Evolutionary conservation across 805 yeast species (phyloP), one percentile per base, ranked within the genome.

Genomic region (Yarrowia bubula): DNA sequence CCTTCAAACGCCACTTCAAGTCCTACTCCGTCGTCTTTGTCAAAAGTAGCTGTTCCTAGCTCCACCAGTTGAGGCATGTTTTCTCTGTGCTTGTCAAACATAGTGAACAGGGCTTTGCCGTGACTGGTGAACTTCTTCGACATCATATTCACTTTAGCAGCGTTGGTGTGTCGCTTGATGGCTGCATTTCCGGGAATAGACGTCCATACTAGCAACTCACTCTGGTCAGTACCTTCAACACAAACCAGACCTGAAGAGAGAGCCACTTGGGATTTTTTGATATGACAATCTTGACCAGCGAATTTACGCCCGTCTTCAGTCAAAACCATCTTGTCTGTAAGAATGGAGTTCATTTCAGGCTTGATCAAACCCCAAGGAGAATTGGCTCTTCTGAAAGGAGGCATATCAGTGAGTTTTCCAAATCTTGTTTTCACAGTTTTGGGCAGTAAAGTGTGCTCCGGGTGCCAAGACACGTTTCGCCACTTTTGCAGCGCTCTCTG

Each of bases 1-100:
- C 64, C 64, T 33, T 43, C 50, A 18, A 58, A 43, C 2, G 51
- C 64, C 11, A 58, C 51, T 22, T 58, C 64, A 1, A 58, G 3
- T 3, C 64, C 64, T 2, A 55, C 17, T 10, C 61, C 61, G 8
- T 55, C 61, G 5, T 55, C 47, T 13, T 39, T n/a, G 15, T 55
- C 47, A 8, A 55, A 31, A 28, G 46, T 9, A 11, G 32, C 61
- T 0, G 38, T 55, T 1, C 61, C 61, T 15, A 55, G 38, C 61
- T 55, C 61, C 13, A 17, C 47, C 18, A 55, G 47, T 28, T n/a
- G 38, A 11, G 61, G 61, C 11, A 55, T 15, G 17, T 28, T 28
- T 11, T 28, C 4, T 14, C 17, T 28, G 38, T 47, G 39, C 61
- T 31, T 41, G 13, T 55, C 61, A n/a, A 55, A 28, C 47, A 55